Percentiles rank a stretch among this genome's conserved stretches.
Evolutionary conservation across 352 stramenopile genomes (phyloP).

Genomic region (Blastocystis sp.): DNA sequence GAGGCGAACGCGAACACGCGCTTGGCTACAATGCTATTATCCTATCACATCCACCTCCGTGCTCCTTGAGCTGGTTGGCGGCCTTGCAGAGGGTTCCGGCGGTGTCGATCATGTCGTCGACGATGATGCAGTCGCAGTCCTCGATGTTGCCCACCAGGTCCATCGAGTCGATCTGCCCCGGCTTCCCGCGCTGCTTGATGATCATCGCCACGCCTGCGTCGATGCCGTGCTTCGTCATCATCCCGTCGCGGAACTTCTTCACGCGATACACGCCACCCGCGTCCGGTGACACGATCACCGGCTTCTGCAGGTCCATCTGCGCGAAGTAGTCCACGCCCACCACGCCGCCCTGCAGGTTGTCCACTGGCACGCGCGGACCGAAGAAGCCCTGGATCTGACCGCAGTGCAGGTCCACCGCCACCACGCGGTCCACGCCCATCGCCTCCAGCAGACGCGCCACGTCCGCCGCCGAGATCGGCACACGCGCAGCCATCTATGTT

Average conservation of each 20-base stretch:
- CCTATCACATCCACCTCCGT: slow-evolving; percentile 69
- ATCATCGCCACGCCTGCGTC: slow-evolving; percentile 98
- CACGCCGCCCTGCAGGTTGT: slow-evolving; percentile 89
- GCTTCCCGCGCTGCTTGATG: slow-evolving; percentile 97
- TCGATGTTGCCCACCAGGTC: slow-evolving; percentile 95
- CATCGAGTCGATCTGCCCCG: slow-evolving; percentile 93
- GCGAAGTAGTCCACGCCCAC: slow-evolving; percentile 85
- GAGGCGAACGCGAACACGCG: slow-evolving; percentile 97
- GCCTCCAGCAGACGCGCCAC: slow-evolving; percentile 78
- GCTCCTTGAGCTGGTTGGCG: slow-evolving; percentile 83
- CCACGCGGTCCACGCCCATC: slow-evolving; percentile 81
- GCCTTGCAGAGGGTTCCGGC: slow-evolving; percentile 94
- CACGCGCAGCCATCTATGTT: slow-evolving; percentile 68
- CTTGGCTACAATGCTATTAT: slow-evolving; percentile 58
- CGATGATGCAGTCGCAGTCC: slow-evolving; percentile 96
- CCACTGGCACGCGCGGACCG: slow-evolving; percentile 89
- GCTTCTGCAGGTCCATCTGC: slow-evolving; percentile 92
- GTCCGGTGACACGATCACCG: slow-evolving; percentile 95
- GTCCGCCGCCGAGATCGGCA: slow-evolving; percentile 91
- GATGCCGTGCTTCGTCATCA: slow-evolving; percentile 75
- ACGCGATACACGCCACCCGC: slow-evolving; percentile 93
- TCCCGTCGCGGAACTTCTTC: slow-evolving; percentile 98
- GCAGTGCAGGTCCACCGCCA: slow-evolving; percentile 82
- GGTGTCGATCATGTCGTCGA: slow-evolving; percentile 99
- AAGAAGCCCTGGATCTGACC: slow-evolving; percentile 95